Evolutionary conservation across 1,284 basidiomycete species (phyloP).

Genomic region (Trichosporon coremiiforme): DNA sequence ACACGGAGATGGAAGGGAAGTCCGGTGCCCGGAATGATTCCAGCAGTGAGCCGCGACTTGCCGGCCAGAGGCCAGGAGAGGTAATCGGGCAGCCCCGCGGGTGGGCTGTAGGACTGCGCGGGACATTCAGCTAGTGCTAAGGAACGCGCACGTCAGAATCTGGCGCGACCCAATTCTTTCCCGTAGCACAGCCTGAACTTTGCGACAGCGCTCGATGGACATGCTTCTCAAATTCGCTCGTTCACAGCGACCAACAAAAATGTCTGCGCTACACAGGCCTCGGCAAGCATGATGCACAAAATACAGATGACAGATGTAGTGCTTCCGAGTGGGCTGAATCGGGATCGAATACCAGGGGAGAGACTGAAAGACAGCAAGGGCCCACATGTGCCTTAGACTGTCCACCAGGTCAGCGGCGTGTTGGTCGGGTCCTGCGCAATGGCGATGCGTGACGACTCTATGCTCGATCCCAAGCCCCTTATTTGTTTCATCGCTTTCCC

Average conservation of each 20-base stretch:
- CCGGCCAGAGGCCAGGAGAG: too few species aligned
- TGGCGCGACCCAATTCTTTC: not conserved
- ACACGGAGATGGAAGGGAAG: not conserved
- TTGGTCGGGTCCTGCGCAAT: slow-evolving; percentile 4
- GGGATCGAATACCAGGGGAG: not conserved
- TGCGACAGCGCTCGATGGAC: too few species aligned
- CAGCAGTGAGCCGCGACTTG: not conserved
- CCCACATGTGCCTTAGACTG: not conserved
- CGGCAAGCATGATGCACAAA: not conserved
- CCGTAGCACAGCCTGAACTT: not conserved
- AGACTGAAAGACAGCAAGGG: not conserved
- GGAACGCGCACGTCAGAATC: not conserved
- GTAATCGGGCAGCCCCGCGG: not conserved
- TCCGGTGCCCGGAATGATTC: not conserved
- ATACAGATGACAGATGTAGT: not conserved
- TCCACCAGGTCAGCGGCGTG: not conserved
- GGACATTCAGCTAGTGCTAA: too few species aligned
- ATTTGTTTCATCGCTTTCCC: slow-evolving; percentile 18
- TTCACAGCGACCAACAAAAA: too few species aligned
- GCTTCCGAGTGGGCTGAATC: not conserved
- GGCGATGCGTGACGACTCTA: not conserved
- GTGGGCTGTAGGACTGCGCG: too few species aligned
- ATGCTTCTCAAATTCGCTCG: too few species aligned
- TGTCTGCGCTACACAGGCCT: too few species aligned
- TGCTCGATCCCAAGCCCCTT: too few species aligned